A percentile compares a stretch with the other conserved stretches of the same genome.
Conservation (phyloP, 1,284 basidiomycete species). For the Malassezia slooffiae region DNA sequence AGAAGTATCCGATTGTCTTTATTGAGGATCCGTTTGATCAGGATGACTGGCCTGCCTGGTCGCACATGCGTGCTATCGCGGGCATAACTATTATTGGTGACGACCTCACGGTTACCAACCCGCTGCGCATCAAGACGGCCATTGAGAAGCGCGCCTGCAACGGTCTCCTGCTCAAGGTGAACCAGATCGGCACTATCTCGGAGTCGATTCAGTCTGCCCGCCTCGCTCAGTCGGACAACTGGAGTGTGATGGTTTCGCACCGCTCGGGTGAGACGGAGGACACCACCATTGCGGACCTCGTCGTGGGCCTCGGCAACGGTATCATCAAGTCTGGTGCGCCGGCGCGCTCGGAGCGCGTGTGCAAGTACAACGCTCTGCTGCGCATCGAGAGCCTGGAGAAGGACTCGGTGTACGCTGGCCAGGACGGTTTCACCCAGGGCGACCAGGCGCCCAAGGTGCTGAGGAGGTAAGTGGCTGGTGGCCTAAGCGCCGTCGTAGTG, state of each 20-base stretch:
- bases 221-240: slow-evolving; percentile 87
- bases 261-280: slow-evolving; percentile 70
- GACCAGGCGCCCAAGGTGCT: slow-evolving; percentile 35
- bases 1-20: slow-evolving; percentile 52
- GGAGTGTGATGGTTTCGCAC: slow-evolving; percentile 99
- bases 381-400: slow-evolving; percentile 40
- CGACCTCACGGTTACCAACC: slow-evolving; percentile 98
- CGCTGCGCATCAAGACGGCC: slow-evolving; percentile 91
- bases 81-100: slow-evolving; percentile 77
- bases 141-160: slow-evolving; percentile 99
- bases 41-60: slow-evolving; percentile 98
- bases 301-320: slow-evolving; percentile 81
- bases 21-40: slow-evolving; percentile 99
- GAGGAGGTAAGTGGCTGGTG: slow-evolving; percentile 21
- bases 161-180: slow-evolving; percentile 88
- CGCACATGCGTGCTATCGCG: slow-evolving; percentile 60
- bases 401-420: slow-evolving; percentile 37
- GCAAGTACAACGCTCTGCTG: slow-evolving; percentile 54
- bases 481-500: too few relatives aligned
- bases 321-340: slow-evolving; percentile 99
- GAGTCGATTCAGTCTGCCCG: slow-evolving; percentile 97
- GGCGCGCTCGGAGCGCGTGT: slow-evolving; percentile 80
- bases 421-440: slow-evolving; percentile 40
- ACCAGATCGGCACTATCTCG: slow-evolving; percentile 95
- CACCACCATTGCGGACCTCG: slow-evolving; percentile 82